Evolutionary conservation across 2,329 filamentous ascomycete species (phyloP).

Genomic region (Lomentospora prolificans): DNA sequence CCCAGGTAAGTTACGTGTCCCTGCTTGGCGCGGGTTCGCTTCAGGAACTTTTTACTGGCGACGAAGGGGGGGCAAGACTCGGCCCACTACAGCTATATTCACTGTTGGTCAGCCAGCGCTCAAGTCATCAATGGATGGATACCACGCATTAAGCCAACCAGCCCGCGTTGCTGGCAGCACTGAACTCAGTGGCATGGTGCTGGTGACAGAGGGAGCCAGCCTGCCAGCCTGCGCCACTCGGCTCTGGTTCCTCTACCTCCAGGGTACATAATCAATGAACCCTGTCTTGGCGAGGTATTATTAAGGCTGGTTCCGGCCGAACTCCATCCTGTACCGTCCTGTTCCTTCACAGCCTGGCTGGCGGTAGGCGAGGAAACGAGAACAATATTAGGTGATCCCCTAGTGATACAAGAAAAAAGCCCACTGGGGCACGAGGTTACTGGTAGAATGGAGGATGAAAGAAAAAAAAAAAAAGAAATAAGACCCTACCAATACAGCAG

Average conservation of each 20-base stretch:
- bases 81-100: not conserved
- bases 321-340: too few relatives aligned
- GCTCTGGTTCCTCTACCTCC: not conserved
- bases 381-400: not conserved
- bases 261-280: not conserved
- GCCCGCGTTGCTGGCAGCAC: too few relatives aligned
- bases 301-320: not conserved
- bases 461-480: not conserved
- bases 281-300: not conserved
- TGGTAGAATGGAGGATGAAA: not conserved
- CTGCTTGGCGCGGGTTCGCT: not conserved
- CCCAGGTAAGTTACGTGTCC: not conserved
- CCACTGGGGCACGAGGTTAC: too few relatives aligned
- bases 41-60: not conserved
- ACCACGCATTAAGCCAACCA: too few relatives aligned
- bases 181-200: too few relatives aligned
- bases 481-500: not conserved
- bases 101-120: not conserved
- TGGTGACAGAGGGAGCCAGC: too few relatives aligned
- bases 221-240: not conserved
- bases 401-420: not conserved
- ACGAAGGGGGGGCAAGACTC: not conserved
- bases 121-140: too few relatives aligned
- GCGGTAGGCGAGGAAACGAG: not conserved
- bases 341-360: too few relatives aligned